Evolutionary conservation across 371 early-diverging fungal species (phyloP).

Genomic region (Dichotomocladium elegans): DNA sequence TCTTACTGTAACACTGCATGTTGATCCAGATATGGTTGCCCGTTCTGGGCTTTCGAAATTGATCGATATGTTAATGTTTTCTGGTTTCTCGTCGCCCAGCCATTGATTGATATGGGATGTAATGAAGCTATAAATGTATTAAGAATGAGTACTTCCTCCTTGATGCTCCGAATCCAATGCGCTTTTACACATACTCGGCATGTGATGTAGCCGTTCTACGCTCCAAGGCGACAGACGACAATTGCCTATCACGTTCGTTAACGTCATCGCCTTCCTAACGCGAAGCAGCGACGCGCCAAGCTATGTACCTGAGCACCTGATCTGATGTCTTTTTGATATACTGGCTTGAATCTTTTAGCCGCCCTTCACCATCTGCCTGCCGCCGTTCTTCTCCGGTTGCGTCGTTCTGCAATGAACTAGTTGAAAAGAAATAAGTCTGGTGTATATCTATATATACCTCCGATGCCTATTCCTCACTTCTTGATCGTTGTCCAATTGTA

Average conservation of each 20-base stretch:
- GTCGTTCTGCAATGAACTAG: conserved; percentile 24
- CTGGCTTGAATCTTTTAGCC: conserved; percentile 24
- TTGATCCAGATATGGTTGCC: conserved; percentile 25
- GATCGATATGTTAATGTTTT: conserved; percentile 9
- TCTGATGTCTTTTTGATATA: conserved; percentile 26
- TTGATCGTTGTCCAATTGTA: conserved; percentile 4
- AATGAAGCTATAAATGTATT: conserved; percentile 18
- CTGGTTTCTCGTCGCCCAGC: conserved; percentile 25
- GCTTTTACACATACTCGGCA: conserved; percentile 1
- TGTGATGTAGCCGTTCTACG: background rate
- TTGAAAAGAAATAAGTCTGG: background rate
- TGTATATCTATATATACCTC: background rate
- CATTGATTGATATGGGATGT: conserved; percentile 24
- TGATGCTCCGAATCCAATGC: background rate
- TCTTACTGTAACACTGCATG: conserved; percentile 31
- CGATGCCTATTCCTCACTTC: conserved; percentile 7
- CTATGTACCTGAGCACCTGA: conserved; percentile 23
- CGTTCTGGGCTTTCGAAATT: conserved; percentile 17
- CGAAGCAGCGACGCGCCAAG: too few species aligned
- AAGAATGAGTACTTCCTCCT: background rate
- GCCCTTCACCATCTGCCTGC: conserved; percentile 14
- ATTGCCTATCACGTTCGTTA: conserved; percentile 2
- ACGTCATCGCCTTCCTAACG: background rate
- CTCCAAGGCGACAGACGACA: conserved; percentile 9
- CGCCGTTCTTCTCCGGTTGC: conserved; percentile 13